A percentile compares a stretch with the other conserved stretches of the same genome.
Evolutionary conservation across 495 filamentous ascomycete species (phyloP).

Genomic region (Trichoderma virens): DNA sequence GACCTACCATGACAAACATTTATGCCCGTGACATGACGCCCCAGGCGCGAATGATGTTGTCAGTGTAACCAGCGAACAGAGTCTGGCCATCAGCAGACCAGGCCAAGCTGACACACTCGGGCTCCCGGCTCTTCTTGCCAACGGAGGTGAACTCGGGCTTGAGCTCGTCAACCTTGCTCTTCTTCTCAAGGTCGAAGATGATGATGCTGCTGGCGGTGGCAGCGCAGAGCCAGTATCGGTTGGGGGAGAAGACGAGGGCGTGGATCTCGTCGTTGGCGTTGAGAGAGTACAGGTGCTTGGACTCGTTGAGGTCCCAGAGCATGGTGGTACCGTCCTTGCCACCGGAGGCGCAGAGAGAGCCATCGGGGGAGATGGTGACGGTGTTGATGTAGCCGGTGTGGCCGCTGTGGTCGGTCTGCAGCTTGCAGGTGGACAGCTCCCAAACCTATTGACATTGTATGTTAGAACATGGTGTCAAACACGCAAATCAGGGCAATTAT

Average conservation of each 20-base stretch:
- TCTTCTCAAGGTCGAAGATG: conserved; percentile 99
- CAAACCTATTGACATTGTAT: conserved; percentile 72
- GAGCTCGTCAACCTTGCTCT: conserved; percentile 99
- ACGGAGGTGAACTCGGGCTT: conserved; percentile 96
- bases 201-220: conserved; percentile 95
- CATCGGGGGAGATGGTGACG: conserved; percentile 99
- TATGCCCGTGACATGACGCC: conserved; percentile 81
- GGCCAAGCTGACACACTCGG: conserved; percentile 93
- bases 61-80: conserved; percentile 98
- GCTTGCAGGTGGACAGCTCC: conserved; percentile 97
- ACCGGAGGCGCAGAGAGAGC: conserved; percentile 97
- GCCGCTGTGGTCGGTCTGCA: conserved; percentile 99
- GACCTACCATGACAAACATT: conserved; percentile 14
- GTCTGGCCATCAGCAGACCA: conserved; percentile 99
- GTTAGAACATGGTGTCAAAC: not conserved
- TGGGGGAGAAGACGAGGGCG: conserved; percentile 99
- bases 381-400: conserved; percentile 99
- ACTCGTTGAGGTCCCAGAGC: conserved; percentile 99
- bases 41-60: conserved; percentile 99
- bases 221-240: conserved; percentile 99
- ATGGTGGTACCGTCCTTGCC: conserved; percentile 99
- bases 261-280: conserved; percentile 99
- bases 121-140: conserved; percentile 98
- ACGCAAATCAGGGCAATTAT: not conserved
- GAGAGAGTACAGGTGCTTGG: conserved; percentile 99